Percentiles rank a stretch among this genome's conserved stretches.
Evolutionary conservation across 2,329 filamentous ascomycete species (phyloP).

Genomic region (Sclerotinia nivalis): DNA sequence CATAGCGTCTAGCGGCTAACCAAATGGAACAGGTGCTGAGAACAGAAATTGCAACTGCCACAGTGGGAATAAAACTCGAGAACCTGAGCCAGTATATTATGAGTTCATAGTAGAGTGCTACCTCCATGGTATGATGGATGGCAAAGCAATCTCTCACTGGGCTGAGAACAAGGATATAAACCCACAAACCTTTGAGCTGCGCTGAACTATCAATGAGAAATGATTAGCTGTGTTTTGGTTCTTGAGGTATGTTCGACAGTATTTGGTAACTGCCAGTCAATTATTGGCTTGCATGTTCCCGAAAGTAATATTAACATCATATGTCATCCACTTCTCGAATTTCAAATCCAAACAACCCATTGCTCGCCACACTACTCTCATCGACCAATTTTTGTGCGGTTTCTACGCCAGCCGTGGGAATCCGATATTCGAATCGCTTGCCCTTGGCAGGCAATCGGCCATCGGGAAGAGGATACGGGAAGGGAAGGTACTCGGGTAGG

Average conservation of each 20-base stretch:
- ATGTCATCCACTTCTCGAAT: conserved; percentile 32
- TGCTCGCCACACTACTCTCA: conserved; percentile 54
- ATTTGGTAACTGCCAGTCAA: neutral
- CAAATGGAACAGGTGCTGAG: neutral
- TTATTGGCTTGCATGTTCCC: neutral
- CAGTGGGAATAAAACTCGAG: neutral
- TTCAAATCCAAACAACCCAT: conserved; percentile 50
- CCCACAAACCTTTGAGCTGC: neutral
- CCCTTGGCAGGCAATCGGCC: conserved; percentile 39
- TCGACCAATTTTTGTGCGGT: conserved; percentile 51
- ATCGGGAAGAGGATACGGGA: conserved; percentile 51
- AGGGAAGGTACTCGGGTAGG: conserved; percentile 44
- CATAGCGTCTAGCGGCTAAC: neutral
- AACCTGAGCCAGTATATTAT: neutral
- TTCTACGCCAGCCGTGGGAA: conserved; percentile 62
- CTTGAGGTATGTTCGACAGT: neutral
- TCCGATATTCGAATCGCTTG: conserved; percentile 53
- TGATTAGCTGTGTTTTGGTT: neutral
- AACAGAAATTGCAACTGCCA: neutral
- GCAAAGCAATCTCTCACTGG: neutral
- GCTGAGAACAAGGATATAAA: neutral
- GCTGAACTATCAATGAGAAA: neutral
- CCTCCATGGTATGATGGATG: neutral
- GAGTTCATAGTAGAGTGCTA: neutral
- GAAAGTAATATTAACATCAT: neutral